Evolutionary conservation across 2,329 filamentous ascomycete species (phyloP).

Genomic region (Calonectria pseudoreteaudii): DNA sequence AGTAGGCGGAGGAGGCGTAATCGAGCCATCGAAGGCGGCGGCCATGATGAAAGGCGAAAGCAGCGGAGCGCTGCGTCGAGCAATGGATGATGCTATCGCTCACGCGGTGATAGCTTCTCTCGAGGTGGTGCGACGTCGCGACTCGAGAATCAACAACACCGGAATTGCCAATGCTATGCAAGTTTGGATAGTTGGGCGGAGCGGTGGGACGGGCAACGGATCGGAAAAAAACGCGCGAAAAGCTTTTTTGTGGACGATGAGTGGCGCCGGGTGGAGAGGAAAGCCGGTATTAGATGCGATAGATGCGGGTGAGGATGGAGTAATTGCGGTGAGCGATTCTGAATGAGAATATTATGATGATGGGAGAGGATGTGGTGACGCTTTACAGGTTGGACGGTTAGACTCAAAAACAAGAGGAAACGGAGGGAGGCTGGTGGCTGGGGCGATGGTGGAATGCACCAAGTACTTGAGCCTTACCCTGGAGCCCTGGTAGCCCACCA

Average conservation of each 20-base stretch:
- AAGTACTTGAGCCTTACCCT: conserved; percentile 37
- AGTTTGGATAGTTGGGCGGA: conserved; percentile 18
- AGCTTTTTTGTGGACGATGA: not conserved
- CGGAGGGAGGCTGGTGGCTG: conserved; percentile 42
- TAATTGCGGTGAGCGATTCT: conserved; percentile 34
- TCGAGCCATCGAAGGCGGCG: conserved; percentile 45
- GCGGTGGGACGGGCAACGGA: conserved; percentile 5
- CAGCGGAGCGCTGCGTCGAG: conserved; percentile 28
- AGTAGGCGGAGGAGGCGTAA: conserved; percentile 71
- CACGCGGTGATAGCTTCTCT: conserved; percentile 16
- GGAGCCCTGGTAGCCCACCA: conserved; percentile 38
- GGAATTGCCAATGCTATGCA: conserved; percentile 34
- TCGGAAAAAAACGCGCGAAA: conserved; percentile 22
- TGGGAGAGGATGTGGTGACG: conserved; percentile 40
- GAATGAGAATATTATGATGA: conserved; percentile 39
- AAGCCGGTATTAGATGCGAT: not conserved
- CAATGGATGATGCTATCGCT: conserved; percentile 14
- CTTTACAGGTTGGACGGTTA: conserved; percentile 40
- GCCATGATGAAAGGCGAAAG: conserved; percentile 42
- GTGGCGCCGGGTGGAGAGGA: not conserved
- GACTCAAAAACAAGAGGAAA: conserved; percentile 37
- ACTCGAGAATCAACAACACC: conserved; percentile 33
- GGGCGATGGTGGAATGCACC: conserved; percentile 27
- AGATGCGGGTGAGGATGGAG: conserved; percentile 21
- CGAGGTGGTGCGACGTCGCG: conserved; percentile 20